Conservation (phyloP, 176 grass and related monocot genomes). For the Triticum aestivum region DNA sequence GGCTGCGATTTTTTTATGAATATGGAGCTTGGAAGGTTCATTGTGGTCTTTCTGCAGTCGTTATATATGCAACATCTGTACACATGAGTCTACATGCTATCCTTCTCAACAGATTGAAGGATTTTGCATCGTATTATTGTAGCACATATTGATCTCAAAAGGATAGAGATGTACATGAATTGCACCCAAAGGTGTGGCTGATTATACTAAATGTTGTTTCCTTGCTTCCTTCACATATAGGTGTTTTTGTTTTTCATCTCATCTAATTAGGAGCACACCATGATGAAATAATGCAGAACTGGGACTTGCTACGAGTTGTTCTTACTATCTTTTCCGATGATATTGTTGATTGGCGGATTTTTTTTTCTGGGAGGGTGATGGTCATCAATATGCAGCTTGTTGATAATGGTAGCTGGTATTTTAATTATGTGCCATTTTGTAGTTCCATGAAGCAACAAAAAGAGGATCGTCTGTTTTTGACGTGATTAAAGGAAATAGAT, state of each 20-base stretch:
- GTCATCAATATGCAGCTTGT: conserved; percentile 2
- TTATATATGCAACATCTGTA: conserved; percentile 71
- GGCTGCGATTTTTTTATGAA: conserved; percentile 44
- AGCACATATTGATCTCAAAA: conserved; percentile 35
- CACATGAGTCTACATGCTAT: conserved; percentile 84
- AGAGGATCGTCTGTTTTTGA: no score
- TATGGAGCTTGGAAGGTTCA: conserved; percentile 67
- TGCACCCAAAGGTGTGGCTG: conserved; percentile 30
- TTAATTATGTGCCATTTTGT: no score
- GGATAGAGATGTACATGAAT: conserved; percentile 9
- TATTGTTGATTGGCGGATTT: conserved; percentile 5
- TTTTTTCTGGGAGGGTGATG: background rate
- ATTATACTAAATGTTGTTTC: background rate
- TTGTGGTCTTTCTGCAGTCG: conserved; percentile 73
- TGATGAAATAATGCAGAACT: conserved; percentile 33
- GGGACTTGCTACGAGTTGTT: conserved; percentile 27
- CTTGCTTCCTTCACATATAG: conserved; percentile 14
- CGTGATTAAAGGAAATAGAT: no score
- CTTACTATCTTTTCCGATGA: conserved; percentile 22
- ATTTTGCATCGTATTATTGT: conserved; percentile 46
- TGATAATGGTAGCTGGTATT: background rate
- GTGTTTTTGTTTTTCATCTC: conserved; percentile 25
- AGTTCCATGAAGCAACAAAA: no score
- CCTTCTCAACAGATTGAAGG: conserved; percentile 68
- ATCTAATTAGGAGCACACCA: conserved; percentile 42